Base-by-base conservation (phyloP, 140 eudicot genomes). In the Ambrosia hybrid region DNA sequence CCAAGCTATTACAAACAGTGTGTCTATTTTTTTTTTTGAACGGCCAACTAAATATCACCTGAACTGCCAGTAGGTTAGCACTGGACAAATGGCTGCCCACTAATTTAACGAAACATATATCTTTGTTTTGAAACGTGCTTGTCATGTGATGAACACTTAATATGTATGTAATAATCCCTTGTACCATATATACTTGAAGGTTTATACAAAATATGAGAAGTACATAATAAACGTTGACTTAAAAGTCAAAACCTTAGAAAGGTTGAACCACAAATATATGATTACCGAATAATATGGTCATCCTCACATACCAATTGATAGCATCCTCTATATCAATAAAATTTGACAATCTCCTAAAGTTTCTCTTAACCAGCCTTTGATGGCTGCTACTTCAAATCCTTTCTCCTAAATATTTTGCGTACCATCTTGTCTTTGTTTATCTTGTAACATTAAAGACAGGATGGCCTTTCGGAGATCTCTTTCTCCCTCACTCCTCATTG, bases 391-490 rank as follows among this genome's bases (percentile, higher is more conserved):
- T 46, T 71, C 82, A 52, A 62, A 65, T 73, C 75, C 65, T 73
- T 53, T 57, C 75, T 80, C 79, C 43, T 68, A 36, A 46, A 41
- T 51, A 76, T 67, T 73, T n/a, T 68, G 59, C 21, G 51, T 37
- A 38, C 11, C 71, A 63, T 65, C 74, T 33, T 38, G 73, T 65
- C 61, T 65, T 15, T 65, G 36, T 46, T 65, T 62, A 55, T 72
- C 33, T 21, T 59, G 52, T 73, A 79, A 79, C 73, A 45, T 64
- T 51, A 56, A 76, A 68, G 86, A 79, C 96, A 83, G 96, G 89
- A 86, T 86, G 96, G 89, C 89, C 86, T 79, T 72, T 62, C 51
- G 79, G 89, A 82, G 83, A 76, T 71, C 55, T 16, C 26, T 66
- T 58, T 66, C 84, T 81, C 82, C 52, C 65, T 58, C 75, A 63